Percentiles rank a stretch among this genome's conserved stretches.
Evolutionary conservation across 1,284 basidiomycete genomes (phyloP).

Genomic region (Tausonia pullulans): DNA sequence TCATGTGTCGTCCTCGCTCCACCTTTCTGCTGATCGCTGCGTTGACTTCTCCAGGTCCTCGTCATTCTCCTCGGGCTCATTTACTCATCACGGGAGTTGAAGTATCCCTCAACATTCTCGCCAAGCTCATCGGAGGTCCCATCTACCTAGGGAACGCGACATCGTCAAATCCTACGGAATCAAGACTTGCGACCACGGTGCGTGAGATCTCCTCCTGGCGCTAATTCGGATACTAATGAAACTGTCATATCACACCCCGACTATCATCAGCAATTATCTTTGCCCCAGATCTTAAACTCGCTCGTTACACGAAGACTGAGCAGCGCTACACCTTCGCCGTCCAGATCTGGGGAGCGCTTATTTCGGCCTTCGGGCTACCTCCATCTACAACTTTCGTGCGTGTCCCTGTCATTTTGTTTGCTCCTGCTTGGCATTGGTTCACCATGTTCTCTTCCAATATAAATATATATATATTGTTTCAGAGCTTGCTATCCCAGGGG

Average conservation of each 20-base stretch:
- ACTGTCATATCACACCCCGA: no score
- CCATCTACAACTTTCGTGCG: constrained; percentile 17
- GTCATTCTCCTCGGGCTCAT: constrained; percentile 20
- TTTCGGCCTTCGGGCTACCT: constrained; percentile 7
- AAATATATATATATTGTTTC: no score
- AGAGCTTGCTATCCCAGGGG: no score
- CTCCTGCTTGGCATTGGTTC: no score
- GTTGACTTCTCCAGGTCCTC: constrained; percentile 17
- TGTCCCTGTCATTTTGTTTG: constrained; percentile 16
- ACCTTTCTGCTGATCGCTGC: no score
- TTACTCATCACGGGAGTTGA: constrained; percentile 1
- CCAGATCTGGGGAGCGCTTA: constrained; percentile 14
- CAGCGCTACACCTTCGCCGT: constrained; percentile 29
- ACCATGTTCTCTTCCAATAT: no score
- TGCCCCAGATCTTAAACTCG: constrained; percentile 40
- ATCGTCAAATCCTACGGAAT: constrained; percentile 28
- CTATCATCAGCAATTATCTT: constrained; percentile 10
- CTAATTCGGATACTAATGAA: no score
- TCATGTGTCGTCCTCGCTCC: no score
- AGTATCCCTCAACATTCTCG: constrained; percentile 21
- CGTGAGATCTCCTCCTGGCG: no score
- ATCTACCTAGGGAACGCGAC: constrained; percentile 22
- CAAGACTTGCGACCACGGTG: neutral
- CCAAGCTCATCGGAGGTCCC: constrained; percentile 24
- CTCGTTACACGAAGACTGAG: constrained; percentile 51